These are phyloP conservation scores for Eimeria maxima DNA, from an alignment of 169 alveolate species.

Conservation along the genomic window DNA sequence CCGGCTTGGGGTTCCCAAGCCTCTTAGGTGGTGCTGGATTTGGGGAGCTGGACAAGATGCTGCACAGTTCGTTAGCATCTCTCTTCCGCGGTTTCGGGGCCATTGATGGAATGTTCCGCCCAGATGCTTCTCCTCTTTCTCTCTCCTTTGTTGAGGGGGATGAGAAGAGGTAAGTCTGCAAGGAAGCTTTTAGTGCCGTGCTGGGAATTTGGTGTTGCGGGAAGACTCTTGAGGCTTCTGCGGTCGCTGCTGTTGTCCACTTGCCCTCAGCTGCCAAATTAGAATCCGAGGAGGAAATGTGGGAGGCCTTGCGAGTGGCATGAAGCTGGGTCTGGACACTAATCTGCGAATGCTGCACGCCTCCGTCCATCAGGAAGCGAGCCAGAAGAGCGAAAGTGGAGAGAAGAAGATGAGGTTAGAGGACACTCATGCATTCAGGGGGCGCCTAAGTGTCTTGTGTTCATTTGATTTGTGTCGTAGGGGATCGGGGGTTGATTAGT, in stretches of 20 bases:
- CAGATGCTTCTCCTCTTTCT: background rate
- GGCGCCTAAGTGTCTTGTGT: background rate
- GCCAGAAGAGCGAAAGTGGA: background rate
- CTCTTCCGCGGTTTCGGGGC: background rate
- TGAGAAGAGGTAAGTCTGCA: background rate
- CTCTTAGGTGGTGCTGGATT: conserved; percentile 8
- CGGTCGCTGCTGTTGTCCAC: background rate
- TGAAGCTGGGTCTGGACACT: background rate
- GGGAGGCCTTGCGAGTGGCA: background rate
- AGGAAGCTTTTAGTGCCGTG: background rate
- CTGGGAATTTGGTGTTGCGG: background rate
- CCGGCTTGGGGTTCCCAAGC: background rate
- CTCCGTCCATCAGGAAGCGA: background rate
- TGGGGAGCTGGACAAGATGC: background rate
- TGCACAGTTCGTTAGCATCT: background rate
- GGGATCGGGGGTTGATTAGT: background rate
- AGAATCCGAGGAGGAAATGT: background rate
- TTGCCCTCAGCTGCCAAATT: conserved; percentile 32
- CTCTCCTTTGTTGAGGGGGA: background rate
- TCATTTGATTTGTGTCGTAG: no score
- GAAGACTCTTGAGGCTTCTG: background rate
- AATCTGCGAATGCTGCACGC: background rate
- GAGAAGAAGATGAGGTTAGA: background rate
- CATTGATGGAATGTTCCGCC: background rate
- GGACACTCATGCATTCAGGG: background rate